Evolutionary conservation across 2,329 filamentous ascomycete genomes (phyloP).

Genomic region (Hymenoscyphus repandus): DNA sequence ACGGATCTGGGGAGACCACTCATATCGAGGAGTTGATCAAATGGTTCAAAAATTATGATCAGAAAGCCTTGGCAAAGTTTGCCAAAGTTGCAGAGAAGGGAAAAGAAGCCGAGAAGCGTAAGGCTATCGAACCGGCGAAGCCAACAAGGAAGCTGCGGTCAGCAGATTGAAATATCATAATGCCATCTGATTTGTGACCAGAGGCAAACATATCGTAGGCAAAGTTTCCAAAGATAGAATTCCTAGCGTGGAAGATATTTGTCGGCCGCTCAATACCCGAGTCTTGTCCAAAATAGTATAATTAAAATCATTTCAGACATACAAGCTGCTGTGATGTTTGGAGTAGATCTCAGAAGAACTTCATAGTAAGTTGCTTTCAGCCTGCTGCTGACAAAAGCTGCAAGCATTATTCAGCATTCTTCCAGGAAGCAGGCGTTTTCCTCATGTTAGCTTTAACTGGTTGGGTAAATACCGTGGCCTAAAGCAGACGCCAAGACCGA

Average conservation of each 20-base stretch:
- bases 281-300: no score
- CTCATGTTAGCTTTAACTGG: background rate
- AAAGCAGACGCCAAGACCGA: background rate
- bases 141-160: background rate
- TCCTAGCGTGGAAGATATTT: background rate
- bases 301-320: no score
- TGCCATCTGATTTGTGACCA: background rate
- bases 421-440: background rate
- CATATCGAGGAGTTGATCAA: slow-evolving; percentile 47
- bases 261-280: background rate
- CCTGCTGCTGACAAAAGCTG: background rate
- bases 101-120: no score
- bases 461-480: background rate
- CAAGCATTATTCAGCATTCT: background rate
- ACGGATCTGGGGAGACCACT: slow-evolving; percentile 42
- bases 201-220: no score
- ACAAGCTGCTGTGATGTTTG: no score
- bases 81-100: slow-evolving; percentile 32
- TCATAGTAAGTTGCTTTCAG: background rate
- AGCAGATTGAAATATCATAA: background rate
- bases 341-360: background rate
- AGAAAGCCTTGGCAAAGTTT: slow-evolving; percentile 41
- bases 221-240: background rate
- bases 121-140: no score
- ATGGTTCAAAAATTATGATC: slow-evolving; percentile 40